These are phyloP conservation scores for Pythium apleroticum DNA, from an alignment of 352 stramenopile species.

Conservation along the genomic window DNA sequence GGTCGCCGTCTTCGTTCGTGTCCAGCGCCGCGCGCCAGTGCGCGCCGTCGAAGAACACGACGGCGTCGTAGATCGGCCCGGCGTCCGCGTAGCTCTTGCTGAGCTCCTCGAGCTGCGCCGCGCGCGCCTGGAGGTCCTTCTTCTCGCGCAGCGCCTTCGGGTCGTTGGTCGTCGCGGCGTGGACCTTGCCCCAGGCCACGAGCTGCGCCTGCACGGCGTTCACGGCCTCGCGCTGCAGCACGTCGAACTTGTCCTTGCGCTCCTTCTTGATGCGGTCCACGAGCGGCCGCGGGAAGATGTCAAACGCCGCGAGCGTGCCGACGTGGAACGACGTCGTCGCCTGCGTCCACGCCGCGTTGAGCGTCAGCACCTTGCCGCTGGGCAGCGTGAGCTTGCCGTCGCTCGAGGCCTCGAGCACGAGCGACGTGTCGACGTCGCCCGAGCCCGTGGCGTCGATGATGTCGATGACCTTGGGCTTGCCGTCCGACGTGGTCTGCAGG, in stretches of 20 bases:
- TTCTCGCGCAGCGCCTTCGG: constrained; percentile 44
- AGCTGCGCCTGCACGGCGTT: constrained; percentile 71
- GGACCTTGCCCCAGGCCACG: constrained; percentile 46
- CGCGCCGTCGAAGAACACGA: constrained; percentile 88
- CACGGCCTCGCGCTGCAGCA: constrained; percentile 56
- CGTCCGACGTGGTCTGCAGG: constrained; percentile 83
- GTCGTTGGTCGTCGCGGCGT: constrained; percentile 73
- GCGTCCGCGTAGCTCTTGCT: constrained; percentile 85
- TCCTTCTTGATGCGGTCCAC: constrained; percentile 77
- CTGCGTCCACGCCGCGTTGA: constrained; percentile 70
- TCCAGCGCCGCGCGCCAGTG: constrained; percentile 88
- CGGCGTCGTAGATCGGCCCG: constrained; percentile 91
- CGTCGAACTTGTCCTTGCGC: constrained; percentile 80
- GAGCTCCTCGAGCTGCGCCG: constrained; percentile 71
- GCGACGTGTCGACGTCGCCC: constrained; percentile 92
- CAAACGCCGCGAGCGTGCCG: constrained; percentile 80
- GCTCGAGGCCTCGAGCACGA: constrained; percentile 41
- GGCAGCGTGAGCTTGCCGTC: constrained; percentile 47
- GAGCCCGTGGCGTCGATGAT: constrained; percentile 94
- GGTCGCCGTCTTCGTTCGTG: constrained; percentile 80
- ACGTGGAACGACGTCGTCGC: constrained; percentile 73
- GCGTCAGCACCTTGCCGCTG: constrained; percentile 51
- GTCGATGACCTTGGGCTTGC: constrained; percentile 93
- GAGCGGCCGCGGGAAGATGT: constrained; percentile 86
- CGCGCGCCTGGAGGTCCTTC: constrained; percentile 83